These are phyloP conservation scores for Suaeda aralocaspica DNA, from an alignment of 148 eudicot species.

Conservation along the genomic window DNA sequence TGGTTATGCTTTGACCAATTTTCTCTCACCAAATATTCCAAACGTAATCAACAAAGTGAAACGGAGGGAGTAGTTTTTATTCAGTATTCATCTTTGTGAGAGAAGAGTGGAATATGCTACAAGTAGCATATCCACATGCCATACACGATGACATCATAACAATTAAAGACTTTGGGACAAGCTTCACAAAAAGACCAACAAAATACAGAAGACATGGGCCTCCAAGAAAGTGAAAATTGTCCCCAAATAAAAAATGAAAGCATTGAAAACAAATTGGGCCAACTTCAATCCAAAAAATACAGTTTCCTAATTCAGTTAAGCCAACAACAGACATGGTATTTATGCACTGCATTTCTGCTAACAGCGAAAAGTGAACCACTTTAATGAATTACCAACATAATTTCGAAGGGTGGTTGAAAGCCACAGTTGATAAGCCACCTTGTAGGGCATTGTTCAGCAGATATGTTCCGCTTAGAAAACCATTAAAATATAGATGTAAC, in stretches of 20 bases:
- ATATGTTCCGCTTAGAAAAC: neutral
- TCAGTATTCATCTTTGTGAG: neutral
- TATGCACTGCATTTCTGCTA: neutral
- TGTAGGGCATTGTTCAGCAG: neutral
- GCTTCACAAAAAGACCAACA: neutral
- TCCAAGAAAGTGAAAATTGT: neutral
- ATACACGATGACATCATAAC: neutral
- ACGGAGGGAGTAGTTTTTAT: too few relatives aligned
- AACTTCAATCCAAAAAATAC: neutral
- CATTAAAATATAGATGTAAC: neutral
- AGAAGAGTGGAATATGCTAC: neutral
- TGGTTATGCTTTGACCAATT: too few relatives aligned
- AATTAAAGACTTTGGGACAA: neutral
- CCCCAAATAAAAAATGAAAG: neutral
- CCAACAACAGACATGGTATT: slow-evolving; percentile 6
- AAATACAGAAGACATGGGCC: neutral
- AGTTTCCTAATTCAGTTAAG: neutral
- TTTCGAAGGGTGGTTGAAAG: neutral
- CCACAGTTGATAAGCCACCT: too few relatives aligned
- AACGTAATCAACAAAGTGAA: too few relatives aligned
- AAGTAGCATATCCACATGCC: neutral
- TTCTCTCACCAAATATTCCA: too few relatives aligned
- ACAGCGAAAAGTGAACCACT: neutral
- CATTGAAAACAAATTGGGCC: neutral
- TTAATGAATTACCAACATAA: neutral